Evolutionary conservation across 106 monocot species (phyloP), one percentile per base, ranked within the genome.

Genomic region (Dendrobium chrysotoxum): DNA sequence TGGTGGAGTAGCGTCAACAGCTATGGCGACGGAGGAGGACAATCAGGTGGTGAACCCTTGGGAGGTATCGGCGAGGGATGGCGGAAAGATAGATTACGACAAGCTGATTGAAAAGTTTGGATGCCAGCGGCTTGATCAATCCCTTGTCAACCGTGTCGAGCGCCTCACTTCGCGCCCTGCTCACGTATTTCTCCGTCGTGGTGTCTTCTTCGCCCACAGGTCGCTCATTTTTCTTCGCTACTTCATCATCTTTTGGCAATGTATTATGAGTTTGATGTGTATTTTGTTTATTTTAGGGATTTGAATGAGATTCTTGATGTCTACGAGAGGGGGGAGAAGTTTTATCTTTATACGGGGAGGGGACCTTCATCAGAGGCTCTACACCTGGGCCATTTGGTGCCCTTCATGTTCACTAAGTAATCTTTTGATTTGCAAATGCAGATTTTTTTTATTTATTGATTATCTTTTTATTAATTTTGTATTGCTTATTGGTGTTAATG

Each of bases 391-490:
- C 98, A 95, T 86, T 84, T 98, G 80, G 85, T 98, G 40, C 98
- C 98, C 31, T 98, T 98, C 87, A 98, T 98, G 98, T 98, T 98
- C 83, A 95, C 94, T 47, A 98, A 98, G 98, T 98, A 76, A 76
- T 16, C 0, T 47, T 76, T 47, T 47, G 12, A 26, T 28, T 47
- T 42, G 30, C 68, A 68, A 68, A 68, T 13, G 68, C 28, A 68
- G 25, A 28, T 35, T 70, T 13, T 11, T 28, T 30, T 68, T 68
- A 8, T 30, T 68, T 30, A 10, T 4, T 20, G 61, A n/a, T 25
- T 20, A 55, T 16, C 0, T 55, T 17, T 3, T 15, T 55, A 55
- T 20, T 16, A 20, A 55, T 15, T 55, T 53, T 53, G 53, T 16
- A 15, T 53, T 53, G 53, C 53, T 53, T 11, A 53, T 53, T 0